Evolutionary conservation across 176 grass and related monocot species (phyloP).

Genomic region (Aegilops bicornis): DNA sequence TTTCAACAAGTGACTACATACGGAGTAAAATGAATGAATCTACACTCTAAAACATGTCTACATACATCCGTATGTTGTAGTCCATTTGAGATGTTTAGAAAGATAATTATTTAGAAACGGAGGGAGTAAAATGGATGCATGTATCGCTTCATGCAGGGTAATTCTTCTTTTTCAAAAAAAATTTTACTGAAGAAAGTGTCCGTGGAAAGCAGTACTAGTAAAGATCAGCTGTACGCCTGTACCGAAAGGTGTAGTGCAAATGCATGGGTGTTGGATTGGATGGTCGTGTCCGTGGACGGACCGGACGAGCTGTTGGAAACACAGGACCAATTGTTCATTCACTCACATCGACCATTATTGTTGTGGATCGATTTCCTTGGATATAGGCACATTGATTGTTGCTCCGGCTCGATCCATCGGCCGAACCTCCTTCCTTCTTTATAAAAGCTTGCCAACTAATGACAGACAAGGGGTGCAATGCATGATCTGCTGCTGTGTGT

Average conservation of each 20-base stretch:
- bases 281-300: neutral
- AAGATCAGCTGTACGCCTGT: neutral
- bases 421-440: constrained; percentile 3
- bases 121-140: too few relatives aligned
- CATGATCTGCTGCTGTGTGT: neutral
- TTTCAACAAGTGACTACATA: too few relatives aligned
- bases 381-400: constrained; percentile 19
- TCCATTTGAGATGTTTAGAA: too few relatives aligned
- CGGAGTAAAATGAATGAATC: too few relatives aligned
- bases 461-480: constrained; percentile 17
- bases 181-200: neutral
- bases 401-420: neutral
- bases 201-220: neutral
- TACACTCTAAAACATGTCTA: too few relatives aligned
- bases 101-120: too few relatives aligned
- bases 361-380: neutral
- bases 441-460: constrained; percentile 44
- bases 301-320: neutral
- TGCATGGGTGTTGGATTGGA: neutral
- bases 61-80: too few relatives aligned
- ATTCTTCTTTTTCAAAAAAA: too few relatives aligned
- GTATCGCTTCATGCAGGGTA: too few relatives aligned
- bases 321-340: constrained; percentile 8
- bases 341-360: constrained; percentile 42
- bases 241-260: neutral